Base-by-base conservation (phyloP, 108 stramenopile genomes). In the Pseudonitzschia pungens region DNA sequence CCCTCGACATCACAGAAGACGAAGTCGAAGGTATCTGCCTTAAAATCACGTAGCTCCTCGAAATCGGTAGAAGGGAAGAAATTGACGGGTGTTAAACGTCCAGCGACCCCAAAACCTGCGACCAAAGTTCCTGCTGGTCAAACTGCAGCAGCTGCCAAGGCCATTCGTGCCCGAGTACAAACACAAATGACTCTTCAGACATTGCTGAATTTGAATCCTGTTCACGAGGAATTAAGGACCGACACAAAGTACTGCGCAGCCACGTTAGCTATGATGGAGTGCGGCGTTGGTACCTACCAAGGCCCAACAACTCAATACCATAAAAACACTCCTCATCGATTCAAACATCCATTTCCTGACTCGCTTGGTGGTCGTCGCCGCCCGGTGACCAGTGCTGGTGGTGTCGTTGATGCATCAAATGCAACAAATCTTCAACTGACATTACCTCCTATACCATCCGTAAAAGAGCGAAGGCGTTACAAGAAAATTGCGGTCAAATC, bases 151-250 rank as follows among this genome's bases (percentile, higher is more conserved):
- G 33, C 63, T 56, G 78, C 80, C 50, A 86, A 84, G 36, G 71
- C 43, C 12, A 73, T 73, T 51, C 71, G 68, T 50, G 77, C 77
- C 14, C 43, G 75, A 26, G 72, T 82, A n/a, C 77, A 71, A 44
- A 80, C 66, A 44, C 70, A 63, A 50, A 77, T 79, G 76, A 78
- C 70, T 14, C 44, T 67, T 21, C 78, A 62, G 44, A 84, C 77
- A 21, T 77, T 87, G 29, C 73, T 91, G 27, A 88, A 79, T 59
- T 54, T 92, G 41, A 73, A 78, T 55, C 90, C 88, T 12, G 73
- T 73, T 26, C 78, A 77, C 53, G 90, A 92, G 69, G 85, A 86
- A 31, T 70, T 82, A 9, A 43, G 84, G 20, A 48, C 65, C 18
- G 82, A 79, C 68, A 80, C 77, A 33, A 86, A 78, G 45, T 62